phyloP scores from a whole-genome alignment of 106 monocot species.

The Apostasia ramifera region DNA sequence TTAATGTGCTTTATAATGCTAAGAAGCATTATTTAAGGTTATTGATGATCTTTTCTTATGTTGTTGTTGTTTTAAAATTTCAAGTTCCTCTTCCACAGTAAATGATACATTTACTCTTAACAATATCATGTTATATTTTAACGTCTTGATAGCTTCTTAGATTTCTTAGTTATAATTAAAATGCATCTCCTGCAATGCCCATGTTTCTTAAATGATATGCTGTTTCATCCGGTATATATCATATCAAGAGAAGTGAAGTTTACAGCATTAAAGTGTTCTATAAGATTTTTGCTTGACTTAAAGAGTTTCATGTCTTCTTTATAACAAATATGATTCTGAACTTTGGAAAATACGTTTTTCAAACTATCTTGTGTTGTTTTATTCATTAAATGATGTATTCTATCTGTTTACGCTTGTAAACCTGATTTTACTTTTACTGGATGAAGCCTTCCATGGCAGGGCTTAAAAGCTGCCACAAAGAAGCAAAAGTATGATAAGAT shows the following conservation, averaged over 20 bases:
- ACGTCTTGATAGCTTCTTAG: too few relatives aligned
- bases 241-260: too few relatives aligned
- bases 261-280: too few relatives aligned
- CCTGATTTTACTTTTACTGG: conserved; percentile 17
- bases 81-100: background rate
- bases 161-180: too few relatives aligned
- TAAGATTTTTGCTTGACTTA: too few relatives aligned
- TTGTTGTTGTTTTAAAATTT: background rate
- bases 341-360: background rate
- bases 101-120: background rate
- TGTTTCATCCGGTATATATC: too few relatives aligned
- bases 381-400: background rate
- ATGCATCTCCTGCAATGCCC: too few relatives aligned
- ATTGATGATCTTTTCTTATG: background rate
- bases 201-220: too few relatives aligned
- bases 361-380: background rate
- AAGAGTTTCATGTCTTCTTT: too few relatives aligned
- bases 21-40: background rate
- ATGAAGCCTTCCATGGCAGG: conserved; percentile 95
- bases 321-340: background rate
- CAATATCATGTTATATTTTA: too few relatives aligned
- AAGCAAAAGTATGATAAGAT: conserved; percentile 98
- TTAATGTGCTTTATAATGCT: background rate
- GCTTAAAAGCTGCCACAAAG: conserved; percentile 92
- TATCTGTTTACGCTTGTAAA: background rate